phyloP scores from a whole-genome alignment of 495 filamentous ascomycete genomes.

The Lindgomyces ingoldianus region DNA sequence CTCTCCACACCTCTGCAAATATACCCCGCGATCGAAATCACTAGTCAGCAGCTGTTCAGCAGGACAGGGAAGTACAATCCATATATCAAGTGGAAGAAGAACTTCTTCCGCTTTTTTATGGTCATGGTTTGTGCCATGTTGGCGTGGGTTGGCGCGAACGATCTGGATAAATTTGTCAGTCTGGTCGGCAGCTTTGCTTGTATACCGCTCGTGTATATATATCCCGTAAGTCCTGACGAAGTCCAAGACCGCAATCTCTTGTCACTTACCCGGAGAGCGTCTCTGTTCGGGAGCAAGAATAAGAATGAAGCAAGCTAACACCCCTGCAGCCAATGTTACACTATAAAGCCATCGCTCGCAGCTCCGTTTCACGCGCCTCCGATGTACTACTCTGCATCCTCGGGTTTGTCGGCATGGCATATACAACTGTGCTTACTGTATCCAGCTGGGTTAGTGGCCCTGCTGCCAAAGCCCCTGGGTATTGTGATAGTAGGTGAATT shows the following conservation, averaged over 20 bases:
- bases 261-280: conserved; percentile 4
- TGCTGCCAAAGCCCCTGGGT: conserved; percentile 53
- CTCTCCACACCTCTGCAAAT: conserved; percentile 93
- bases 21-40: conserved; percentile 90
- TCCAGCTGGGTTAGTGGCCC: conserved; percentile 71
- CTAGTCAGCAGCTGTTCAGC: conserved; percentile 68
- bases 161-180: conserved; percentile 95
- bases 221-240: conserved; percentile 90
- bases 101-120: conserved; percentile 87
- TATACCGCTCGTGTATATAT: conserved; percentile 95
- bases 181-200: conserved; percentile 97
- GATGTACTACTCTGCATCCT: conserved; percentile 78
- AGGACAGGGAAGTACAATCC: conserved; percentile 94
- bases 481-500: conserved; percentile 57
- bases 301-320: too few relatives aligned
- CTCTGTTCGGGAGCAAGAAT: neutral
- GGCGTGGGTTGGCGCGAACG: conserved; percentile 87
- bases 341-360: conserved; percentile 72
- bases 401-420: conserved; percentile 81
- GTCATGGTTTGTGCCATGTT: conserved; percentile 82
- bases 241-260: too few relatives aligned
- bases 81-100: conserved; percentile 98
- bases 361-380: conserved; percentile 59
- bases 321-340: conserved; percentile 93
- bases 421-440: conserved; percentile 83